Evolutionary conservation across 371 early-diverging fungal genomes (phyloP), one percentile per base, ranked within the genome.

Genomic region (Cokeromyces recurvatus): DNA sequence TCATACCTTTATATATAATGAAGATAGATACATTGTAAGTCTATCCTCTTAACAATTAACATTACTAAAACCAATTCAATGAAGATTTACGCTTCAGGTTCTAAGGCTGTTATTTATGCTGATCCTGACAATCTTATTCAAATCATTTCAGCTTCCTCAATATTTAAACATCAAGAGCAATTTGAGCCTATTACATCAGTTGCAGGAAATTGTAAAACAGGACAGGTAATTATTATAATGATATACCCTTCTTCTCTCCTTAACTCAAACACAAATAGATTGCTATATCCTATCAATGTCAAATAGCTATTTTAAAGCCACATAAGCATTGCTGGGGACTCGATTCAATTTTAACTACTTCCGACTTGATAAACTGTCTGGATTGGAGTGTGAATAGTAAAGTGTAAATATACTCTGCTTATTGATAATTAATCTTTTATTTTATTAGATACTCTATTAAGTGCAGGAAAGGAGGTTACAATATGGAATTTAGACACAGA

Each of bases 21-120:
- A 66, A 9, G 60, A 62, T 37, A 66, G 79, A 41, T 81, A 74
- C 52, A 74, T 80, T 55, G 84, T 84, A 78, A 46, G 66, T 29
- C 29, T 29, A 5, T 29, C 11, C 10, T 11, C n/a, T 32, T 5
- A 37, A 10, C 39, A 9, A 14, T 17, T 31, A 7, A 15, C 12
- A 40, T 54, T 51, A 50, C 21, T 20, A 35, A 14, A 4, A 25
- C 5, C 2, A 16, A 10, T 12, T 9, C 17, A 49, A 41, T 44
- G 48, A 15, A 78, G 72, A 54, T 66, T 32, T 78, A 75, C 63
- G 76, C 73, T 27, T 66, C 72, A 17, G 71, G 70, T 16, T 55
- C 66, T 19, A 71, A 71, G 37, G 53, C 74, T 16, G 72, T 69
- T 27, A 60, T 78, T 46, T 68, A 73, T 61, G 64, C 67, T 34